Percentiles rank a stretch among this genome's conserved stretches.
Evolutionary conservation across 78 protist species (phyloP).

Genomic region (Dictyostelium purpureum): DNA sequence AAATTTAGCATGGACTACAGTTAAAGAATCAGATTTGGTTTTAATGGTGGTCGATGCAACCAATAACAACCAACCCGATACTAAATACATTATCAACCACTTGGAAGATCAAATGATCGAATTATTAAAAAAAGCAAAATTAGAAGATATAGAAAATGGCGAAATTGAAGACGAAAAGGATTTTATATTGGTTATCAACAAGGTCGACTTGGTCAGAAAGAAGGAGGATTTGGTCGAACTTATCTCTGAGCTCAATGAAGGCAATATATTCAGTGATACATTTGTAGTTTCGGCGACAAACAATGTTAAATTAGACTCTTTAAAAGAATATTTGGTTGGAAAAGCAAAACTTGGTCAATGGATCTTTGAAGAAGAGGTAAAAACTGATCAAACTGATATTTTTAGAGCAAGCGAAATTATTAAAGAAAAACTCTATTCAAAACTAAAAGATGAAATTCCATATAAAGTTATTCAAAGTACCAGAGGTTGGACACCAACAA

Average conservation of each 20-base stretch:
- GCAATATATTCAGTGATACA: slow-evolving; percentile 47
- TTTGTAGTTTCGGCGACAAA: slow-evolving; percentile 20
- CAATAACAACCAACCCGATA: neutral
- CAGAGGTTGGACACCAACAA: slow-evolving; percentile 43
- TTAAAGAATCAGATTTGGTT: slow-evolving; percentile 58
- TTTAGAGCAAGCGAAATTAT: slow-evolving; percentile 65
- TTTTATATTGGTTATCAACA: slow-evolving; percentile 64
- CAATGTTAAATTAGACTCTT: neutral
- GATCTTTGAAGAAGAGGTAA: slow-evolving; percentile 5
- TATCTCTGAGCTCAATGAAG: slow-evolving; percentile 37
- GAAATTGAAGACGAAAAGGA: neutral
- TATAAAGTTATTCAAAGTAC: slow-evolving; percentile 24
- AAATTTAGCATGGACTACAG: slow-evolving; percentile 45
- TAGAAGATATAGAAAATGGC: neutral
- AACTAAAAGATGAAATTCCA: slow-evolving; percentile 29
- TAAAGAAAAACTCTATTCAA: slow-evolving; percentile 40
- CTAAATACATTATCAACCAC: neutral
- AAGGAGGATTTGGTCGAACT: slow-evolving; percentile 11
- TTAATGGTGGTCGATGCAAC: slow-evolving; percentile 63
- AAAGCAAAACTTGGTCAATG: slow-evolving; percentile 48
- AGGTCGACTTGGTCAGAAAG: slow-evolving; percentile 46
- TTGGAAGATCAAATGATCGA: slow-evolving; percentile 26
- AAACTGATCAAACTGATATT: slow-evolving; percentile 73
- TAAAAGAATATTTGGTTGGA: neutral
- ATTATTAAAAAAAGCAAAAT: neutral